These are phyloP conservation scores for Suzukiozyma palmioleophila DNA, from an alignment of 1,139 yeast genomes.

Conservation along the genomic window DNA sequence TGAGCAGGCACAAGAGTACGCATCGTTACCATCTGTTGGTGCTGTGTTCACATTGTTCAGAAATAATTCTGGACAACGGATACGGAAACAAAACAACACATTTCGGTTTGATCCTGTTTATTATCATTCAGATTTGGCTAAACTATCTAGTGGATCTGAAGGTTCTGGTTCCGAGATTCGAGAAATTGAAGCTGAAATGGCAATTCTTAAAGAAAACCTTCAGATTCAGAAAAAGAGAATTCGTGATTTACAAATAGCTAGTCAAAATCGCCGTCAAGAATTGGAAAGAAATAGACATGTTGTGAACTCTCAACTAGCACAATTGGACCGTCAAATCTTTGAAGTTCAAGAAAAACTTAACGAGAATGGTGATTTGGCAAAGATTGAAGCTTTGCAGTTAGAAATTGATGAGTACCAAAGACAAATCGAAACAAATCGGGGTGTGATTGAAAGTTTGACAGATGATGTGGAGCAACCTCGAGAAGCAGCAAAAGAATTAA, in stretches of 20 bases:
- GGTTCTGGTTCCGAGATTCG: slow-evolving; percentile 16
- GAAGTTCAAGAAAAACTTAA: slow-evolving; percentile 26
- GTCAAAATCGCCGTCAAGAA: slow-evolving; percentile 11
- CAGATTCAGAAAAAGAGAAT: slow-evolving; percentile 15
- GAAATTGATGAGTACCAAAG: slow-evolving; percentile 26
- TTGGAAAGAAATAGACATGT: slow-evolving; percentile 14
- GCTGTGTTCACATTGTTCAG: slow-evolving; percentile 43
- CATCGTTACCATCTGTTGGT: slow-evolving; percentile 33
- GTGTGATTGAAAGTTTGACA: slow-evolving; percentile 23
- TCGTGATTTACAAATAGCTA: slow-evolving; percentile 13
- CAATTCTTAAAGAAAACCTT: slow-evolving; percentile 11
- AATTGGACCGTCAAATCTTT: slow-evolving; percentile 15
- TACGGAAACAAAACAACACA: slow-evolving; percentile 33
- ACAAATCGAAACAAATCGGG: slow-evolving; percentile 23
- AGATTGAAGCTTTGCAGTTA: slow-evolving; percentile 25
- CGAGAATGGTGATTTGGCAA: slow-evolving; percentile 32
- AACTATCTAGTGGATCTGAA: slow-evolving; percentile 24
- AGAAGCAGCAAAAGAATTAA: slow-evolving; percentile 2
- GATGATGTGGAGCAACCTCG: slow-evolving; percentile 18
- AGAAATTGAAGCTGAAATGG: slow-evolving; percentile 14
- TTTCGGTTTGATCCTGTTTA: slow-evolving; percentile 58
- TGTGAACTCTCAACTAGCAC: slow-evolving; percentile 14
- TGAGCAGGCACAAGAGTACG: slow-evolving; percentile 44
- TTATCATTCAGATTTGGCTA: slow-evolving; percentile 27
- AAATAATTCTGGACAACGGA: slow-evolving; percentile 33